Conservation (phyloP, 1,284 basidiomycete species). For the Porodaedalea pini region DNA sequence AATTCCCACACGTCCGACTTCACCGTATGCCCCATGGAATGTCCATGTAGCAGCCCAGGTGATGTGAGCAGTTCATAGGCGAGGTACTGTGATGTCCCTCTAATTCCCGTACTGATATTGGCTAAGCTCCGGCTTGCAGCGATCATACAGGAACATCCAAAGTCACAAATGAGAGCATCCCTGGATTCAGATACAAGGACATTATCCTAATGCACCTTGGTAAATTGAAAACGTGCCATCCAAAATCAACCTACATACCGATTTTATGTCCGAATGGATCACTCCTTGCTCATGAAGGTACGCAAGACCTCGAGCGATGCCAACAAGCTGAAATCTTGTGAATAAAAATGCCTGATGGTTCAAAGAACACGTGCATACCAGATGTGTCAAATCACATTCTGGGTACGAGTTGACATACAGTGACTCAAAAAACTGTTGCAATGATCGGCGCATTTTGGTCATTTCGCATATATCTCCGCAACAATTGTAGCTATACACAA, state of each 20-base stretch:
- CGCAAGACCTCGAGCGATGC: conserved; percentile 3
- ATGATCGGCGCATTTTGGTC: too few relatives aligned
- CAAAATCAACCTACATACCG: background rate
- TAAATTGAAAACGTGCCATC: background rate
- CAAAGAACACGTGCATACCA: background rate
- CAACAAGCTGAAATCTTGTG: background rate
- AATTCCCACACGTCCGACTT: too few relatives aligned
- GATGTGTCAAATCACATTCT: background rate
- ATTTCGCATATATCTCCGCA: too few relatives aligned
- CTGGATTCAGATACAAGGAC: background rate
- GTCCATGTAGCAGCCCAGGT: too few relatives aligned
- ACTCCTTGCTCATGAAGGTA: conserved; percentile 2
- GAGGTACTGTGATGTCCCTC: background rate
- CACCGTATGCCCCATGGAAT: too few relatives aligned
- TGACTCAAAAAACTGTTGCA: too few relatives aligned
- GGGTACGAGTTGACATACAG: background rate
- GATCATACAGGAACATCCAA: conserved; percentile 2
- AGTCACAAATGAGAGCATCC: conserved; percentile 6
- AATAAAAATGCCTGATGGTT: background rate
- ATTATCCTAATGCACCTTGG: conserved; percentile 7
- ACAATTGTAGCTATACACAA: too few relatives aligned
- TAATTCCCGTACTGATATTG: background rate
- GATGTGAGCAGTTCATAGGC: background rate
- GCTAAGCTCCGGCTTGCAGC: background rate
- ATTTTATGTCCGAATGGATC: conserved; percentile 13